Evolutionary conservation across 2,329 filamentous ascomycete species (phyloP).

Genomic region (Nigrospora osmanthi): DNA sequence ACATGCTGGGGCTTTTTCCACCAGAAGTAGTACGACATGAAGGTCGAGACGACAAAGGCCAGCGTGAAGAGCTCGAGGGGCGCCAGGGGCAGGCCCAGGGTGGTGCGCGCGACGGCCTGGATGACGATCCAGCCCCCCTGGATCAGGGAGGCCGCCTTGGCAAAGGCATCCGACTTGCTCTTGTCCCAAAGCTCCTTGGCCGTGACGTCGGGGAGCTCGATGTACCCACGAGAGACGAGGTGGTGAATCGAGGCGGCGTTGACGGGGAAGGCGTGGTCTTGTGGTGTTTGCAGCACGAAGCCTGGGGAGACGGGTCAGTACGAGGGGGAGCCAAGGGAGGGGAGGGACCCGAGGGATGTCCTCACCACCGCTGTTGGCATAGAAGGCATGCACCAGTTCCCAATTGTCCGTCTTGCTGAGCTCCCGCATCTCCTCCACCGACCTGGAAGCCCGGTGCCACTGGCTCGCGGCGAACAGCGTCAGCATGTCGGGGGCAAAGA

Average conservation of each 20-base stretch:
- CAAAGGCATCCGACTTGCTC: slow-evolving; percentile 3
- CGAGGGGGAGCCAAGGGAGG: neutral
- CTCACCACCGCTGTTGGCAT: no score
- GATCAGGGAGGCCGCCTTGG: slow-evolving; percentile 2
- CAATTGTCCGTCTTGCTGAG: neutral
- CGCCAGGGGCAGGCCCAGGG: slow-evolving; percentile 2
- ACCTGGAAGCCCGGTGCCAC: neutral
- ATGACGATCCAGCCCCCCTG: slow-evolving; percentile 3
- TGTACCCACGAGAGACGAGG: slow-evolving; percentile 2
- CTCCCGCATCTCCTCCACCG: neutral
- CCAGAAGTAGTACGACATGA: slow-evolving; percentile 8
- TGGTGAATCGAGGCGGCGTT: slow-evolving; percentile 5
- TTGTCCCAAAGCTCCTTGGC: slow-evolving; percentile 4
- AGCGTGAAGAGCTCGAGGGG: slow-evolving; percentile 8
- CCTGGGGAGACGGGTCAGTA: no score
- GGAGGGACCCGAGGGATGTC: no score
- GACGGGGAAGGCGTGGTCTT: slow-evolving; percentile 6
- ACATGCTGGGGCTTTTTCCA: slow-evolving; percentile 7
- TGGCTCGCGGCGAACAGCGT: slow-evolving; percentile 1
- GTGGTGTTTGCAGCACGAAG: neutral
- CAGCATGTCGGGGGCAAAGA: neutral
- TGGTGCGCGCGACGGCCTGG: neutral
- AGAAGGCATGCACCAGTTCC: no score
- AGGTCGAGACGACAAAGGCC: slow-evolving; percentile 6
- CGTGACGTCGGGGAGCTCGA: neutral